phyloP scores from a whole-genome alignment of 1,284 basidiomycete genomes.

The Coriolopsis trogii region DNA sequence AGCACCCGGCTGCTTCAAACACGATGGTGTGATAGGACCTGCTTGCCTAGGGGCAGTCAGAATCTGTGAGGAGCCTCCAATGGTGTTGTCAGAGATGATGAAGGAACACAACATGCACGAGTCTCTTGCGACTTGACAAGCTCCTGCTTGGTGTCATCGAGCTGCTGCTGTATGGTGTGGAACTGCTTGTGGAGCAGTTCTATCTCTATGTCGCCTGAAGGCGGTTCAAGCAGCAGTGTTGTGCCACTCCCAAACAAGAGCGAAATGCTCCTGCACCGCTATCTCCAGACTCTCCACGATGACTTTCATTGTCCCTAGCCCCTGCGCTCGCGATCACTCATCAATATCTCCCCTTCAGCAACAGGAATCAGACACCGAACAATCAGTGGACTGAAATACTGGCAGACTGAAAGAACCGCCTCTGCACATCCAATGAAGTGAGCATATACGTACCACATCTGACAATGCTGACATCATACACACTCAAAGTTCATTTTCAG shows the following conservation, averaged over 20 bases:
- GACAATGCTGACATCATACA: no score
- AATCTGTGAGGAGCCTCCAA: slow-evolving; percentile 41
- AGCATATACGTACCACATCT: no score
- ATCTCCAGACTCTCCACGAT: no score
- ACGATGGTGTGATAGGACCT: slow-evolving; percentile 23
- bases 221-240: slow-evolving; percentile 33
- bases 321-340: no score
- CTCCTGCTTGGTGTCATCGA: slow-evolving; percentile 69
- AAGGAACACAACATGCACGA: slow-evolving; percentile 79
- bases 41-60: slow-evolving; percentile 29
- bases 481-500: no score
- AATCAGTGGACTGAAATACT: no score
- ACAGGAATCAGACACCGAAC: no score
- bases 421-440: no score
- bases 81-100: slow-evolving; percentile 76
- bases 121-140: slow-evolving; percentile 81
- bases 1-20: slow-evolving; percentile 21
- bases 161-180: slow-evolving; percentile 52
- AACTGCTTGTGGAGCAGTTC: slow-evolving; percentile 69
- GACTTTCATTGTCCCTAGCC: no score
- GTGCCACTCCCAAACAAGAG: slow-evolving; percentile 54
- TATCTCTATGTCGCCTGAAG: slow-evolving; percentile 36
- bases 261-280: no score
- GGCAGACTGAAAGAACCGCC: no score
- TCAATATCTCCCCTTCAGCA: no score